Conservation (phyloP, 73 alveolate genomes). For the Paramecium octaurelia region DNA sequence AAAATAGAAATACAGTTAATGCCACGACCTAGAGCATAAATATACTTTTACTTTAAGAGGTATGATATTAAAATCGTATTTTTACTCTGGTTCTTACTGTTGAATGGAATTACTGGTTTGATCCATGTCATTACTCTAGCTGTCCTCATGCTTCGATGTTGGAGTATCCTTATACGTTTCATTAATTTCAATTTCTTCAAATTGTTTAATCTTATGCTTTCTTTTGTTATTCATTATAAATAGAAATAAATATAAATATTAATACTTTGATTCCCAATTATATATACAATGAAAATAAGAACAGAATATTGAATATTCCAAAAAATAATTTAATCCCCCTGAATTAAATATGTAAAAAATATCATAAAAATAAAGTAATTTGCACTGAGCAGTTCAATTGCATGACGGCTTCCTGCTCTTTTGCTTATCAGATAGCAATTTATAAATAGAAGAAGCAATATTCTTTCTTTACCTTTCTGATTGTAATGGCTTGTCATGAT, state of each 20-base stretch:
- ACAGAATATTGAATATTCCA: background rate
- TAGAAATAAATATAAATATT: background rate
- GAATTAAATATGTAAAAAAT: background rate
- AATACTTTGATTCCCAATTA: background rate
- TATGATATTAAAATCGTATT: background rate
- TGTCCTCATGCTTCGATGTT: background rate
- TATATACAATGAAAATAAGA: background rate
- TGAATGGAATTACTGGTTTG: background rate
- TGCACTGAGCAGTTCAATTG: background rate
- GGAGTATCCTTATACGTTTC: background rate
- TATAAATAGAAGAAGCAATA: constrained; percentile 6
- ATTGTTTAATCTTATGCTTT: background rate
- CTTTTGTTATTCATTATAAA: background rate
- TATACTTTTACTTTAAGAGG: background rate
- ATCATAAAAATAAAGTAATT: background rate
- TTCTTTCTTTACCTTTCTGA: background rate
- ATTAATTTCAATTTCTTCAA: constrained; percentile 37
- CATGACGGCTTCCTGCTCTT: constrained; percentile 14
- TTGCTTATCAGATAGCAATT: background rate
- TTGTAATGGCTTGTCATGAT: background rate
- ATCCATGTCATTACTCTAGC: background rate
- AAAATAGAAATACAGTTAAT: background rate
- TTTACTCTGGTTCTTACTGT: background rate
- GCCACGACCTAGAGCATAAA: background rate
- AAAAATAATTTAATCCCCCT: background rate